Percentiles rank a stretch among this genome's conserved stretches.
Conservation (phyloP, 2,329 filamentous ascomycete species). For the Sporothrix luriei region DNA sequence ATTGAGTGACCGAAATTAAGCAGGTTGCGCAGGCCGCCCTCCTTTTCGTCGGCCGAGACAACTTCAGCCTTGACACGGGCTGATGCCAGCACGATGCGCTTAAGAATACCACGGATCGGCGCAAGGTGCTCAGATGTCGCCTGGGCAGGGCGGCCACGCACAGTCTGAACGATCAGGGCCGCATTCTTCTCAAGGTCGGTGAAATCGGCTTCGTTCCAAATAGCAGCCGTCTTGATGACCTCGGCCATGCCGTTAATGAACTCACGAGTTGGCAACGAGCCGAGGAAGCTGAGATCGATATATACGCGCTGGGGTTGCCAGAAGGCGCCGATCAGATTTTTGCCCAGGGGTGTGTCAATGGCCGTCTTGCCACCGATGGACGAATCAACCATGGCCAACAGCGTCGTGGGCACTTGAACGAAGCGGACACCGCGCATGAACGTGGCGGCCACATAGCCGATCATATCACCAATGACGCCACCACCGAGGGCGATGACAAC, state of each 20-base stretch:
- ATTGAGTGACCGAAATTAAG: constrained; percentile 98
- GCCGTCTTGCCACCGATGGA: constrained; percentile 98
- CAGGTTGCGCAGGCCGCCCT: constrained; percentile 89
- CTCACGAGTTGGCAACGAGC: constrained; percentile 85
- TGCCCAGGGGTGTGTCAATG: constrained; percentile 93
- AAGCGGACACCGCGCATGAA: constrained; percentile 98
- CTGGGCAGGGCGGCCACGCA: constrained; percentile 58
- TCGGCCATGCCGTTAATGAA: constrained; percentile 99
- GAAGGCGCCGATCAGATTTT: constrained; percentile 94
- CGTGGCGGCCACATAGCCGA: constrained; percentile 94
- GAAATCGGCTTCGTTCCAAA: constrained; percentile 90
- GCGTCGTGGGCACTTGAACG: constrained; percentile 92
- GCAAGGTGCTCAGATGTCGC: constrained; percentile 60
- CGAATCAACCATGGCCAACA: constrained; percentile 97
- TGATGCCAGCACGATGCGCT: constrained; percentile 82
- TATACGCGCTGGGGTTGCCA: constrained; percentile 96
- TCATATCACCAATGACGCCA: constrained; percentile 97
- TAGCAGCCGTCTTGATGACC: constrained; percentile 95
- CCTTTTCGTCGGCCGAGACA: constrained; percentile 90
- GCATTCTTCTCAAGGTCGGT: constrained; percentile 80
- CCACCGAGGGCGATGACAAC: constrained; percentile 93
- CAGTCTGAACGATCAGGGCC: constrained; percentile 69
- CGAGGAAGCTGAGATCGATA: constrained; percentile 88
- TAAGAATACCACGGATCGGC: constrained; percentile 70
- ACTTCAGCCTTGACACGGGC: constrained; percentile 93